Base-by-base conservation (phyloP, 768 basidiomycete genomes). In the Termitomyces sp. region DNA sequence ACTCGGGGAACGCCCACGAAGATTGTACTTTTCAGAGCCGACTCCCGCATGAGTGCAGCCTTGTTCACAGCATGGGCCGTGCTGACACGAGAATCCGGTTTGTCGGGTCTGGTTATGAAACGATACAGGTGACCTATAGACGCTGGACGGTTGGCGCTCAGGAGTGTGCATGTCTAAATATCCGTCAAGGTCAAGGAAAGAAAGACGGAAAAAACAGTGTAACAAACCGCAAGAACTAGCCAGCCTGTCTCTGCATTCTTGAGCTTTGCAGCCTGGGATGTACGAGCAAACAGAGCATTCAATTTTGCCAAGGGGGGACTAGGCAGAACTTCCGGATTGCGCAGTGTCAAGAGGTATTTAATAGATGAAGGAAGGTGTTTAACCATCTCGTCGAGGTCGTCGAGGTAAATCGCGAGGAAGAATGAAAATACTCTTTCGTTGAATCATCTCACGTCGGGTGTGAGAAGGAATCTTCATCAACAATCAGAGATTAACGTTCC, bases 1-100 rank as follows among this genome's bases (percentile, higher is more conserved):
- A 91, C 90, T 70, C 89, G 80, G 64, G 92, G 90, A 55, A 93
- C 90, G 46, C 92, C 91, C 55, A 92, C 84, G 68, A 96, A 94
- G 65, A 94, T 89, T 66, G 85, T 82, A 68, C 91, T 92, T 76
- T 96, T 96, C 69, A 96, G 68, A 31, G 90, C 90, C 31, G 90
- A 83, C 75, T 96, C 94, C 46, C 94, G 81, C 84, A 96, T 94
- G 62, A 92, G 70, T 62, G 91, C 89, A 61, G 90, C 90, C 68
- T 80, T 86, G 71, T 83, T 81, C 58, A 88, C 77, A 51, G 86
- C 85, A 59, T 80, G 82, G 59, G 79, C 69, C 54, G 85, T 60
- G 71, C 70, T 56, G 68, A 77, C 66, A 74, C 75, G 59, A 61
- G 81, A 73, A 58, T 63, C 66, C 45, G 69, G 69, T 61, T 74